Base-by-base conservation (phyloP, 1,139 yeast species). In the Yamadazyma kanchanaburiensis region DNA sequence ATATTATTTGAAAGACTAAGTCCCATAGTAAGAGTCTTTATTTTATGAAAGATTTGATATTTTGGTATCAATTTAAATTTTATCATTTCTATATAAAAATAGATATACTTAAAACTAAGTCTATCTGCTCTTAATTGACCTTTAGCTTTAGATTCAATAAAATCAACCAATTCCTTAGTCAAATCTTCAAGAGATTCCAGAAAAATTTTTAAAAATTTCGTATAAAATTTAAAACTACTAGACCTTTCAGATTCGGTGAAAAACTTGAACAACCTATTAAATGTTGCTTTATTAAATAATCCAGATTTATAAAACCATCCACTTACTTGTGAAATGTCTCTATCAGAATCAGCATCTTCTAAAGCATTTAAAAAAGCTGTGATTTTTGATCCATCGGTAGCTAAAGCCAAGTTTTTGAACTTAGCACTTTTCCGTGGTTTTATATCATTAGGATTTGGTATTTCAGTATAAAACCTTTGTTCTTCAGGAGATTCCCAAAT, bases 21-120 rank as follows among this genome's bases (percentile, higher is more conserved):
- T 35, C 72, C 69, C 34, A 74, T 38, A 2, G 81, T 74, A 38
- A 82, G 57, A 2, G 67, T 58, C 39, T 83, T 64, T 32, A 83
- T 71, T 48, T 78, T 82, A 53, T 87, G 91, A 51, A 87, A 83
- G 4, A 81, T 67, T 32, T 81, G 66, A 53, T 76, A 82, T 13
- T 66, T 62, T 0, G 95, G 94, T n/a, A 88, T 65, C 42, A 87
- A 53, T 41, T 74, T 77, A 53, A 88, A 89, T 49, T 85, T 86
- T 27, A 82, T 74, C 59, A 88, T 61, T 48, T 89, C 96, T 30
- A 79, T 64, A 40, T 85, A 80, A 39, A 82, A 81, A 21, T 70
- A 64, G 22, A 84, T 71, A 40, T 73, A 77, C 40, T 65, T 70
- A 43, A 78, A 73, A 40, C 76, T 75, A 32, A 80, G 52, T 19